Conservation (phyloP, 805 yeast species). For the Nakazawaea sp. region DNA sequence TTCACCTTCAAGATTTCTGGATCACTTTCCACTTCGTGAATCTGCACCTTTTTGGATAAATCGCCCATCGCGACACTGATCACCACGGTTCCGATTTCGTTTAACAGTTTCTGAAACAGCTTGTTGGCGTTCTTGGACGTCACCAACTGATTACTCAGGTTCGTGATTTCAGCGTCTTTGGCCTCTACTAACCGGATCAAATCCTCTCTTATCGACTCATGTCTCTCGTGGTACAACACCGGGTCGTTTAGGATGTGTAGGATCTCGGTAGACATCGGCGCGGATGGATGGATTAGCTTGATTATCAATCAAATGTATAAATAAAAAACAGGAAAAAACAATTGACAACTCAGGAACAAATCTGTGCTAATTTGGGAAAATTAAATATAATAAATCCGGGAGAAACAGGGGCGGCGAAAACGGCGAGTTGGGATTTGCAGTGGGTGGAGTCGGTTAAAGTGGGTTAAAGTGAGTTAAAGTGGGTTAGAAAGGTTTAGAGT, state of each 20-base stretch:
- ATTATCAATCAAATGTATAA: background rate
- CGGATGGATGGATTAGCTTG: background rate
- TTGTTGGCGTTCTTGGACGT: constrained; percentile 42
- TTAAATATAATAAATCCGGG: too few relatives aligned
- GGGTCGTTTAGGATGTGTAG: constrained; percentile 15
- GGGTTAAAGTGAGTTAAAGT: too few relatives aligned
- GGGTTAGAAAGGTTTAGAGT: too few relatives aligned
- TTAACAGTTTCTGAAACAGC: constrained; percentile 64
- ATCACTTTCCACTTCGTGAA: constrained; percentile 65
- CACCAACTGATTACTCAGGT: constrained; percentile 13
- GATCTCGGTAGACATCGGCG: background rate
- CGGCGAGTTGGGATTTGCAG: too few relatives aligned
- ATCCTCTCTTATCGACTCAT: constrained; percentile 14
- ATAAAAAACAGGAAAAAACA: too few relatives aligned
- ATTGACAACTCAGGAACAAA: too few relatives aligned
- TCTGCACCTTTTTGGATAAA: constrained; percentile 69
- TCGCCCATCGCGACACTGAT: constrained; percentile 89
- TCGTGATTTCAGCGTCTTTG: constrained; percentile 14
- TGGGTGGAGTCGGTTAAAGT: too few relatives aligned
- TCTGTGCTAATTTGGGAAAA: too few relatives aligned
- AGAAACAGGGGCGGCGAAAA: too few relatives aligned
- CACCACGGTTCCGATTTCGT: constrained; percentile 81
- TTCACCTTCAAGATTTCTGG: constrained; percentile 78
- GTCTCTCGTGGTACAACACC: constrained; percentile 15
- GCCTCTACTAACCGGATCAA: constrained; percentile 12